Base-by-base conservation (phyloP, 257 asterid genomes). In the Solanum pennellii region DNA sequence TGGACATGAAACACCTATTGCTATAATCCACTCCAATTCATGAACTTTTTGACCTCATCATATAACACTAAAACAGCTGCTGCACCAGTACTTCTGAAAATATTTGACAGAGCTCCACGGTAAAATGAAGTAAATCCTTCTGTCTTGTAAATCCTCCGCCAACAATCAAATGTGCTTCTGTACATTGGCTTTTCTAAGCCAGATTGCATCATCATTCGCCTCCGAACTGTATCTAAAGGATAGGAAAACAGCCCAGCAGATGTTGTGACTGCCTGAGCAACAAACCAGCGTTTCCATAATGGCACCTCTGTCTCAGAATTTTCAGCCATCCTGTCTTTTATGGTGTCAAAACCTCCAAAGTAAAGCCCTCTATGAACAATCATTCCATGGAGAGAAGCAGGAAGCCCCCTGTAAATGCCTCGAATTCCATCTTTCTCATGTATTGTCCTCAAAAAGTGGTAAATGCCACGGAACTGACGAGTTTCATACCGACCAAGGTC, bases 191-290 rank as follows among this genome's bases (percentile, higher is more conserved):
- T 65, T n/a, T 91, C 99, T 41, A 91, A 83, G 14, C 99, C 99
- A 8, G 99, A 95, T 72, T 97, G 99, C 99, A 97, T 97, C 99
- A 97, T 97, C 96, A 97, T 97, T 83, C 99, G 94, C 92, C 99
- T 93, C 88, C 99, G 77, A 35, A 97, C 99, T 0, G 99, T 97
- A 84, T 97, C 99, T 49, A 97, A 83, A 5, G 99, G 99, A 85
- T 97, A 97, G 8, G 99, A 97, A 62, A 95, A 15, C 91, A 97
- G 49, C 83, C 99, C 99, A 3, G 99, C 98, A 14, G 98, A 89
- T 4, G 99, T 94, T 4, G 99, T 97, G 49, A 97, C 98, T 3
- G 92, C 99, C 82, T 97, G 99, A 69, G 99, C 99, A n/a, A 93
- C 97, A 1, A 88, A 86, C 98, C 99, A 95, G 9, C 99, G 94